phyloP scores from a whole-genome alignment of 305 asterid species.

The Nicotiana rustica region DNA sequence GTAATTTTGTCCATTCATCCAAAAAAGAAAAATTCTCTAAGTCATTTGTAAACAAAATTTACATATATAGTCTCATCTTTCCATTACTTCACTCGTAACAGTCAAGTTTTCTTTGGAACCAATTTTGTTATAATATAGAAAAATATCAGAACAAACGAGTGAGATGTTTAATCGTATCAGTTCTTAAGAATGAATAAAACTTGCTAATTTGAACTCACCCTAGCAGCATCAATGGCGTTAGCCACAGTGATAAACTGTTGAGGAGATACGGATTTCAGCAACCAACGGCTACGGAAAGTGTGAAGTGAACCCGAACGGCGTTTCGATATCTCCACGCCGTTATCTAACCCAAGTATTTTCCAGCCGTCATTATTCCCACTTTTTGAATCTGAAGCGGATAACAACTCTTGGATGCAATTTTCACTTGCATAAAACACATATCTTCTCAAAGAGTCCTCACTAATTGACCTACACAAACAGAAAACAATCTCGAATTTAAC shows the following conservation, averaged over 20 bases:
- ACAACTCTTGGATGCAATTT: conserved; percentile 87
- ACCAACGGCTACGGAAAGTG: conserved; percentile 73
- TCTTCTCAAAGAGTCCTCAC: conserved; percentile 87
- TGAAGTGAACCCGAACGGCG: conserved; percentile 68
- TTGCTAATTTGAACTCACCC: conserved; percentile 41
- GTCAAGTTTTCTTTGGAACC: no score
- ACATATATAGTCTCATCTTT: no score
- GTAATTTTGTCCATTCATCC: not conserved
- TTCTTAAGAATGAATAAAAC: no score
- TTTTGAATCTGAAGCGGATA: conserved; percentile 79
- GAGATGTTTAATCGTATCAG: no score
- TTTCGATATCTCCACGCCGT: conserved; percentile 74
- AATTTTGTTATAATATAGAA: no score
- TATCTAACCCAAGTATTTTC: conserved; percentile 65
- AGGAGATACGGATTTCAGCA: conserved; percentile 64
- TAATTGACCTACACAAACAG: conserved; percentile 66
- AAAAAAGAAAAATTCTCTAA: not conserved
- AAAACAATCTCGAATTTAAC: no score
- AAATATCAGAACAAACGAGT: no score
- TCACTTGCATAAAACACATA: conserved; percentile 89
- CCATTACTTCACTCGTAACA: no score
- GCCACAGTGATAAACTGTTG: conserved; percentile 68
- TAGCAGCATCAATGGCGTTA: conserved; percentile 80
- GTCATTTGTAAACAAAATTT: no score
- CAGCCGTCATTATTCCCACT: conserved; percentile 56